Conservation (phyloP, 768 basidiomycete genomes). For the Suillus bovinus region DNA sequence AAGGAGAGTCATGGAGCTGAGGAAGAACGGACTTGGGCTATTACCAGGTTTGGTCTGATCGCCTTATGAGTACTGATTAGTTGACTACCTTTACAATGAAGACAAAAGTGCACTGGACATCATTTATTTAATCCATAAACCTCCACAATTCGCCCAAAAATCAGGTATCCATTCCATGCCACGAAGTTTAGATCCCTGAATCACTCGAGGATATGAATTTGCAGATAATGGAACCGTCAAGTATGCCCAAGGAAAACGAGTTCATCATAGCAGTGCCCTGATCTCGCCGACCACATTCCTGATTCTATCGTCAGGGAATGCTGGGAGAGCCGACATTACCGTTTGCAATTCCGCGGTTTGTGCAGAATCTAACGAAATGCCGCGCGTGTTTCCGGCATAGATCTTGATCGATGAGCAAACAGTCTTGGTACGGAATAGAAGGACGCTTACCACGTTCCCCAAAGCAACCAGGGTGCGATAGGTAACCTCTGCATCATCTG, state of each 20-base stretch:
- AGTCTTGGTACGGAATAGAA: background rate
- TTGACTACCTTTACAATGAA: background rate
- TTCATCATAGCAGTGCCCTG: constrained; percentile 36
- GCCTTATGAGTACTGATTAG: background rate
- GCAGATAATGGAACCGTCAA: background rate
- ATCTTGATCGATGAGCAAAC: constrained; percentile 39
- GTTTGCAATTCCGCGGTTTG: constrained; percentile 32
- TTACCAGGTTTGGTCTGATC: background rate
- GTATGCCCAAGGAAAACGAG: background rate
- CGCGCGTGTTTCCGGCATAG: constrained; percentile 44
- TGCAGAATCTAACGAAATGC: constrained; percentile 31
- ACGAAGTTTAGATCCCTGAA: background rate
- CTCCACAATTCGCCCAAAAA: background rate
- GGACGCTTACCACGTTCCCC: constrained; percentile 62
- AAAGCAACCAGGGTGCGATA: constrained; percentile 74
- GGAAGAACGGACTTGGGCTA: background rate
- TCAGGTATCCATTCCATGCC: background rate
- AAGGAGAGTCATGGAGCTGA: constrained; percentile 19
- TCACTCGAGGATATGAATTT: background rate
- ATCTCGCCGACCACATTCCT: constrained; percentile 53
- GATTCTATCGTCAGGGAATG: constrained; percentile 63
- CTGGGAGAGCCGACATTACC: constrained; percentile 15
- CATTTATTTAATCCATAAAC: background rate
- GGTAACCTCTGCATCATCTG: constrained; percentile 62
- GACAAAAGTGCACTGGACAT: background rate